phyloP scores from a whole-genome alignment of 345 rosid species.

The Trapa incisa region DNA sequence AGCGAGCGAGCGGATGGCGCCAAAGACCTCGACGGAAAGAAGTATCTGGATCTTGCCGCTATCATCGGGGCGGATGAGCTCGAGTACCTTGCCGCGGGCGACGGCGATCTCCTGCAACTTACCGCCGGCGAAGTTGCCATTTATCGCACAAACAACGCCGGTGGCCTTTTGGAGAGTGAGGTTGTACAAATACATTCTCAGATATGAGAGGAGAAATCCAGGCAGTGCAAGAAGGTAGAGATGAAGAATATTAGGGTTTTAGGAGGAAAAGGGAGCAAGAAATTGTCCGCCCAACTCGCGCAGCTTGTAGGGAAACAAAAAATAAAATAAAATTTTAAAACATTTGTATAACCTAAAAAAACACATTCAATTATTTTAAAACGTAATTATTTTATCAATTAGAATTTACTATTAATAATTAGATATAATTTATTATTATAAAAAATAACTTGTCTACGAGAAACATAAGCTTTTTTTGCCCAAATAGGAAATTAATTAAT shows the following conservation, averaged over 20 bases:
- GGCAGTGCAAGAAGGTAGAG: background rate
- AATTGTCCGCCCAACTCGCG: too few relatives aligned
- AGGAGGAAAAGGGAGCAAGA: background rate
- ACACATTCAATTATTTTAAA: too few relatives aligned
- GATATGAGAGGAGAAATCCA: background rate
- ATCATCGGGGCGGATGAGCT: conserved; percentile 87
- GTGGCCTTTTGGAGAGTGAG: conserved; percentile 91
- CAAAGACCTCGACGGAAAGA: conserved; percentile 84
- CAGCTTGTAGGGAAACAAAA: too few relatives aligned
- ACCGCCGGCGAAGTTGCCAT: conserved; percentile 94
- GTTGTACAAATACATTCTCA: conserved; percentile 70
- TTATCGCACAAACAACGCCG: conserved; percentile 70
- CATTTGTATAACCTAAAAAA: too few relatives aligned
- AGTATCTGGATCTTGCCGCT: conserved; percentile 81
- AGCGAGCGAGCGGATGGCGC: conserved; percentile 76
- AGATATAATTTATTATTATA: too few relatives aligned
- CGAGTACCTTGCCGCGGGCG: conserved; percentile 90
- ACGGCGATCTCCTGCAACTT: conserved; percentile 83
- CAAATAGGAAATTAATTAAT: too few relatives aligned
- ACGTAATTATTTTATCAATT: too few relatives aligned
- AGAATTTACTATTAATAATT: too few relatives aligned
- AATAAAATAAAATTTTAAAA: too few relatives aligned
- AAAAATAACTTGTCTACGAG: too few relatives aligned
- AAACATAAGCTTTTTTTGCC: too few relatives aligned
- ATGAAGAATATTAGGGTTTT: conserved; percentile 8